A percentile compares a stretch with the other conserved stretches of the same genome.
Conservation (phyloP, 768 basidiomycete species). For the Cantharellus anzutake region DNA sequence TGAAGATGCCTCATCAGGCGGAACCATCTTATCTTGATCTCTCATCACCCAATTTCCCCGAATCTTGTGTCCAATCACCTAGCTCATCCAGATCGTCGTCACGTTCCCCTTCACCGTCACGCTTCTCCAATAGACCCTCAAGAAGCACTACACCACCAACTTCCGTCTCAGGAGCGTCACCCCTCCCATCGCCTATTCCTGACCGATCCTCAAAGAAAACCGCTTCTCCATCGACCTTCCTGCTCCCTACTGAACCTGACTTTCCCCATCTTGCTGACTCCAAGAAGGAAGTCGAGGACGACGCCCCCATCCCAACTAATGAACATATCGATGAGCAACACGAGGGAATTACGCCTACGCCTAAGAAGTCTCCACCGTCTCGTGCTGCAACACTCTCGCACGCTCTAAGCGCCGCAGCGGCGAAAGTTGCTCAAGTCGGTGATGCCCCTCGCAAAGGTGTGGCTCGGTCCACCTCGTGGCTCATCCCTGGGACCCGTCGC, state of each 20-base stretch:
- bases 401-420: not conserved
- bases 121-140: not conserved
- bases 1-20: not conserved
- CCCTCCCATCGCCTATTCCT: not conserved
- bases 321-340: not conserved
- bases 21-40: constrained; percentile 8
- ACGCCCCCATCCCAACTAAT: not conserved
- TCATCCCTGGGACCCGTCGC: not conserved
- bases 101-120: not conserved
- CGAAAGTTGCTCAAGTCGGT: not conserved
- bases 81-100: not conserved
- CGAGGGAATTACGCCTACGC: not conserved
- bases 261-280: not conserved
- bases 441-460: not conserved
- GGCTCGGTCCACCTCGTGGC: not conserved
- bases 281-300: not conserved
- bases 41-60: not conserved
- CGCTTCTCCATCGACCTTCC: not conserved
- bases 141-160: not conserved
- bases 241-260: not conserved
- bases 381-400: not conserved
- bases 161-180: not conserved
- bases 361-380: too few relatives aligned
- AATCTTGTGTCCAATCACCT: not conserved
- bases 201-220: too few relatives aligned